These are phyloP conservation scores for Zelopaecilomyces penicillatus DNA, from an alignment of 2,329 filamentous ascomycete genomes.

Conservation along the genomic window DNA sequence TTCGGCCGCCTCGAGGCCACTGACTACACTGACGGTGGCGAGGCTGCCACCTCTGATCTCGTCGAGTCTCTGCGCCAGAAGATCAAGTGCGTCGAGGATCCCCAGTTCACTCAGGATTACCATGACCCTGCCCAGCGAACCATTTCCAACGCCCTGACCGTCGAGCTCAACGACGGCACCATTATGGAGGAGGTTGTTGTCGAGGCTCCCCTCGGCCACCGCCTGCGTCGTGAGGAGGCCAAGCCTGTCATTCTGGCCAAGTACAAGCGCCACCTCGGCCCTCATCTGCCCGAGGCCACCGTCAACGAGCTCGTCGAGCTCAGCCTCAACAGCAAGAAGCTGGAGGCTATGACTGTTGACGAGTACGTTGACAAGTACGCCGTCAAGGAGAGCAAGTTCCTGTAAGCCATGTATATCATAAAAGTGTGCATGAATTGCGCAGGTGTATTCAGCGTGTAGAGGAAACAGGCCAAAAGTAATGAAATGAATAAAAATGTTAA, in stretches of 20 bases:
- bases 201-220: constrained; percentile 90
- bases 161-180: constrained; percentile 90
- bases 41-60: constrained; percentile 82
- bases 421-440: neutral
- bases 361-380: constrained; percentile 84
- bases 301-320: constrained; percentile 79
- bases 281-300: constrained; percentile 68
- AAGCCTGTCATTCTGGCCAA: constrained; percentile 96
- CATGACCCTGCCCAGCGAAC: constrained; percentile 88
- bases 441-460: too few species aligned
- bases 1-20: constrained; percentile 88
- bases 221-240: constrained; percentile 83
- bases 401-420: constrained; percentile 12
- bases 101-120: constrained; percentile 90
- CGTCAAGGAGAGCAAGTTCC: constrained; percentile 54
- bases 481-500: too few species aligned
- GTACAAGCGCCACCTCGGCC: constrained; percentile 84
- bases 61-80: constrained; percentile 87
- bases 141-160: constrained; percentile 94
- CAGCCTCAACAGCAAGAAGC: constrained; percentile 62
- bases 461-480: too few species aligned
- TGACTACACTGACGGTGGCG: constrained; percentile 87
- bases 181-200: constrained; percentile 84
- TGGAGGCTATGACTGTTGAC: constrained; percentile 79
- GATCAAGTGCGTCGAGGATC: constrained; percentile 95